phyloP scores from a whole-genome alignment of 306 rosid genomes.

The Trichosanthes cucumerina region DNA sequence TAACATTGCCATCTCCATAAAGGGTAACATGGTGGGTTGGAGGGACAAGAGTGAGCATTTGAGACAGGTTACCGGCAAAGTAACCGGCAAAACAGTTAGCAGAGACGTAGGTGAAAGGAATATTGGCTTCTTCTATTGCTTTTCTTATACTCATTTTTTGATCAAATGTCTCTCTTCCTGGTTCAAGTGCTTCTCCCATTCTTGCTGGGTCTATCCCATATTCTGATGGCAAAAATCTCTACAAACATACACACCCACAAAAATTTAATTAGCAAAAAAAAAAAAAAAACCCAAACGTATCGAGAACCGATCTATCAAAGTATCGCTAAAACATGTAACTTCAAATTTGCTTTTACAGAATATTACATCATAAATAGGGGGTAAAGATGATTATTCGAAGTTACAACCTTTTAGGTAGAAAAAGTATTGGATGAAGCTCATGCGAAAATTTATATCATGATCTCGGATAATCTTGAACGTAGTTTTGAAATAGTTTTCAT shows the following conservation, averaged over 20 bases:
- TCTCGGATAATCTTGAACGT: no score
- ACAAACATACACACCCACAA: neutral
- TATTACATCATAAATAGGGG: no score
- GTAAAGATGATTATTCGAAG: no score
- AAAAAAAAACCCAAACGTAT: no score
- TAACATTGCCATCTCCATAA: constrained; percentile 60
- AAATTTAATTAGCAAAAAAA: no score
- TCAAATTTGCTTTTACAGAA: no score
- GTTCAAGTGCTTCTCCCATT: constrained; percentile 79
- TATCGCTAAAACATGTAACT: no score
- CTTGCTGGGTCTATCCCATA: constrained; percentile 73
- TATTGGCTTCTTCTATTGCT: constrained; percentile 66
- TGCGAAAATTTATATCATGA: no score
- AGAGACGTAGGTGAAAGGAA: constrained; percentile 69
- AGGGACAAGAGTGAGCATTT: constrained; percentile 54
- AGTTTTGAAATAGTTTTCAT: no score
- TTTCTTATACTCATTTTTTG: constrained; percentile 64
- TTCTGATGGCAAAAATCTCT: constrained; percentile 92
- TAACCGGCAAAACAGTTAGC: constrained; percentile 73
- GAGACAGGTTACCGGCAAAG: constrained; percentile 63
- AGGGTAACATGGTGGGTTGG: constrained; percentile 46
- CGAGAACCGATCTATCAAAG: no score
- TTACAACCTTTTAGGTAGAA: no score
- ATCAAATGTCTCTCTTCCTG: constrained; percentile 72
- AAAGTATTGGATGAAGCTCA: no score